phyloP scores from a whole-genome alignment of 345 rosid species.

The Balakata baccata region DNA sequence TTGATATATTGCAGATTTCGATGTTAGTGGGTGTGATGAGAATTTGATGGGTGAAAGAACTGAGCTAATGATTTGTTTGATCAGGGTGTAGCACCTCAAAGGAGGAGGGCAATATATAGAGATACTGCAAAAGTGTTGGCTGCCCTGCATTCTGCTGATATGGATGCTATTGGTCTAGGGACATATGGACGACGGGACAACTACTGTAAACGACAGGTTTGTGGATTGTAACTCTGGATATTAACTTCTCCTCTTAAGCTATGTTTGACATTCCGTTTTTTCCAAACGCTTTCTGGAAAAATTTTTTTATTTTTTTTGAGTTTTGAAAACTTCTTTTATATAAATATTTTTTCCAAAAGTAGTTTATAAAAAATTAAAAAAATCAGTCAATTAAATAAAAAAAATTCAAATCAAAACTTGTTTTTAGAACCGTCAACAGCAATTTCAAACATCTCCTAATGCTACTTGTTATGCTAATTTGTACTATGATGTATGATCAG shows the following conservation, averaged over 20 bases:
- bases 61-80: constrained; percentile 4
- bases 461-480: background rate
- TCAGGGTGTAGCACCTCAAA: constrained; percentile 62
- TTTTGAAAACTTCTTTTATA: no score
- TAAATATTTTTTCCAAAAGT: no score
- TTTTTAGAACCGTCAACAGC: no score
- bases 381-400: no score
- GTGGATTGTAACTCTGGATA: background rate
- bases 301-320: no score
- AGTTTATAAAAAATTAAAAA: no score
- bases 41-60: background rate
- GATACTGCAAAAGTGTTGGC: constrained; percentile 78
- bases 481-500: background rate
- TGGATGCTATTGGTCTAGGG: constrained; percentile 73
- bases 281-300: no score
- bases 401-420: no score
- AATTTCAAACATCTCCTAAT: no score
- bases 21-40: background rate
- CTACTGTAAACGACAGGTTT: constrained; percentile 85
- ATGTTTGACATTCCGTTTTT: no score
- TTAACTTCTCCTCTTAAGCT: no score
- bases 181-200: constrained; percentile 72
- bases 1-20: background rate
- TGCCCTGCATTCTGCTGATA: constrained; percentile 69
- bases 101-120: constrained; percentile 59